These are phyloP conservation scores for Nakataea oryzae DNA, from an alignment of 2,329 filamentous ascomycete species.

Conservation along the genomic window DNA sequence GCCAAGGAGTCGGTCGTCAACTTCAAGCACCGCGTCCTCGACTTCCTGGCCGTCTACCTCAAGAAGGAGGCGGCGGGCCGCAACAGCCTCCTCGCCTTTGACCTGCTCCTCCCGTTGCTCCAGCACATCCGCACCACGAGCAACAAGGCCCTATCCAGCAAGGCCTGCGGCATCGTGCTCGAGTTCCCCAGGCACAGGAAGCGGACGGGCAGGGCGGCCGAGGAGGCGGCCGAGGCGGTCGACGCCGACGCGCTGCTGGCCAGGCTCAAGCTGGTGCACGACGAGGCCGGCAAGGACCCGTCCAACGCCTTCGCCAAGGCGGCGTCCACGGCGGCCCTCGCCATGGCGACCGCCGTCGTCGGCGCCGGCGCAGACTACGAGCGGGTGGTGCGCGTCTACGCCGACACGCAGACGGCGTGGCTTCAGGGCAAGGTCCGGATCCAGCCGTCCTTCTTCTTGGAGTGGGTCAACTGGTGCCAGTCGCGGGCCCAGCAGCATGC, in stretches of 20 bases:
- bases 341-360: constrained; percentile 54
- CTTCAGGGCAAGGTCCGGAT: constrained; percentile 47
- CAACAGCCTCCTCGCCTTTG: constrained; percentile 51
- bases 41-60: constrained; percentile 76
- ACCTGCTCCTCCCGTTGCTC: constrained; percentile 67
- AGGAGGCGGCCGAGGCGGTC: constrained; percentile 27
- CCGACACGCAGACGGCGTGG: constrained; percentile 48
- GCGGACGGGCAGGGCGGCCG: constrained; percentile 39
- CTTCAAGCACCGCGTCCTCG: constrained; percentile 90
- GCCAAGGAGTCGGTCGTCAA: constrained; percentile 83
- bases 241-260: constrained; percentile 35
- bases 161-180: constrained; percentile 61
- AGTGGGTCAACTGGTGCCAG: constrained; percentile 62
- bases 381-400: constrained; percentile 53
- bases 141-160: constrained; percentile 64
- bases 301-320: constrained; percentile 59
- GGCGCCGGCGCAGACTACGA: constrained; percentile 39
- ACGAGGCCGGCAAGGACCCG: constrained; percentile 47
- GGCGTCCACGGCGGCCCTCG: constrained; percentile 62
- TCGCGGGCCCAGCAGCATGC: constrained; percentile 9
- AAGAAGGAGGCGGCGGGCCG: constrained; percentile 63
- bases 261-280: constrained; percentile 57
- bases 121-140: constrained; percentile 65
- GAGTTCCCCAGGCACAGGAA: constrained; percentile 58
- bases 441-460: constrained; percentile 55